Percentiles rank a stretch among this genome's conserved stretches.
Evolutionary conservation across 1,284 basidiomycete species (phyloP).

Genomic region (Cutaneotrichosporon cyanovorans): DNA sequence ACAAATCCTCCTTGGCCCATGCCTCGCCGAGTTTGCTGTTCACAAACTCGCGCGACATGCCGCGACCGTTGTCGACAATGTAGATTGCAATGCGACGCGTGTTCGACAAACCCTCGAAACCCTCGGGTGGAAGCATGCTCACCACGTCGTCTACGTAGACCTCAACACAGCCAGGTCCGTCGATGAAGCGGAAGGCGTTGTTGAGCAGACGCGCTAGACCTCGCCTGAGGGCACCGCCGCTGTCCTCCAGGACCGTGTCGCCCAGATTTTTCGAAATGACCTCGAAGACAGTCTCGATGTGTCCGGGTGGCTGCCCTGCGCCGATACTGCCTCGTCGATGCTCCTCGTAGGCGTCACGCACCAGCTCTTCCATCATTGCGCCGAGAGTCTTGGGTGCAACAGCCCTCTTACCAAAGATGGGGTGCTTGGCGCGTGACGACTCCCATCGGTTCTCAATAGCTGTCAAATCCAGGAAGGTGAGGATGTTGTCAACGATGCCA

Average conservation of each 20-base stretch:
- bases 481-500: conserved; percentile 43
- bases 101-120: conserved; percentile 31
- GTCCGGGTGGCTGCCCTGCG: conserved; percentile 21
- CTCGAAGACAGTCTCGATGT: conserved; percentile 39
- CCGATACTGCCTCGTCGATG: conserved; percentile 23
- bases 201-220: conserved; percentile 35
- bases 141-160: conserved; percentile 37
- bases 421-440: conserved; percentile 2
- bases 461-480: conserved; percentile 38
- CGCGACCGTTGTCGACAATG: conserved; percentile 32
- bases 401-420: conserved; percentile 8
- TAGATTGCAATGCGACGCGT: conserved; percentile 32
- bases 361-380: conserved; percentile 37
- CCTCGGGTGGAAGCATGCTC: conserved; percentile 30
- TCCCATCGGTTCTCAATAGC: conserved; percentile 23
- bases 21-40: conserved; percentile 30
- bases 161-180: conserved; percentile 36
- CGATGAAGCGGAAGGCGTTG: conserved; percentile 43
- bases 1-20: conserved; percentile 39
- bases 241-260: conserved; percentile 35
- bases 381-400: conserved; percentile 25
- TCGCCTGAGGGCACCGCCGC: conserved; percentile 31
- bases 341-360: conserved; percentile 33
- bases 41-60: conserved; percentile 37
- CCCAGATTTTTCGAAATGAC: conserved; percentile 36